A percentile compares a stretch with the other conserved stretches of the same genome.
phyloP scores from a whole-genome alignment of 169 alveolate species.

The Cryptosporidium sp. region DNA sequence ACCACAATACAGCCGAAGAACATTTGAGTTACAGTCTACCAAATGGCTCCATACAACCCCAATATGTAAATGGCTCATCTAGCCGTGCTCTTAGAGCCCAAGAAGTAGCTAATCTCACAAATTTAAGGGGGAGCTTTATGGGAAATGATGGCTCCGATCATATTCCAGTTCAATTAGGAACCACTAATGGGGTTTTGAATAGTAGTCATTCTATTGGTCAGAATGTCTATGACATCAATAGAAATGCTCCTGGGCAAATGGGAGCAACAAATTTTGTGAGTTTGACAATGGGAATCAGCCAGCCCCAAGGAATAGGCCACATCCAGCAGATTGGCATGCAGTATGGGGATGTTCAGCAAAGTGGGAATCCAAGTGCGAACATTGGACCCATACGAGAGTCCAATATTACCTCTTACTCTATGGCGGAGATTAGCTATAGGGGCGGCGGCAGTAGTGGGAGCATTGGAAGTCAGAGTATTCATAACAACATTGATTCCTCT shows the following conservation, averaged over 20 bases:
- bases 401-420: not conserved
- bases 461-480: slow-evolving; percentile 1
- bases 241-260: not conserved
- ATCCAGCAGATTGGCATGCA: not conserved
- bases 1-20: not conserved
- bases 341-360: not conserved
- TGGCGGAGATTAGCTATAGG: not conserved
- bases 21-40: not conserved
- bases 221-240: not conserved
- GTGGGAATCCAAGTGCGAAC: not conserved
- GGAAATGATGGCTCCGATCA: slow-evolving; percentile 2
- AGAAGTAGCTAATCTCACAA: not conserved
- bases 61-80: not conserved
- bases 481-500: not conserved
- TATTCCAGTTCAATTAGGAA: not conserved
- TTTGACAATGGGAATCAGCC: not conserved
- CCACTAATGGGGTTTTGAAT: not conserved
- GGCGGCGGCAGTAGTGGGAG: not conserved
- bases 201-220: not conserved
- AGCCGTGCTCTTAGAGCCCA: not conserved
- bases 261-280: not conserved
- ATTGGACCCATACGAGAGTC: not conserved
- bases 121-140: not conserved
- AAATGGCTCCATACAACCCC: slow-evolving; percentile 2
- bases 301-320: not conserved